Evolutionary conservation across 2,329 filamentous ascomycete genomes (phyloP).

Genomic region (Ceratocystis colombiana): DNA sequence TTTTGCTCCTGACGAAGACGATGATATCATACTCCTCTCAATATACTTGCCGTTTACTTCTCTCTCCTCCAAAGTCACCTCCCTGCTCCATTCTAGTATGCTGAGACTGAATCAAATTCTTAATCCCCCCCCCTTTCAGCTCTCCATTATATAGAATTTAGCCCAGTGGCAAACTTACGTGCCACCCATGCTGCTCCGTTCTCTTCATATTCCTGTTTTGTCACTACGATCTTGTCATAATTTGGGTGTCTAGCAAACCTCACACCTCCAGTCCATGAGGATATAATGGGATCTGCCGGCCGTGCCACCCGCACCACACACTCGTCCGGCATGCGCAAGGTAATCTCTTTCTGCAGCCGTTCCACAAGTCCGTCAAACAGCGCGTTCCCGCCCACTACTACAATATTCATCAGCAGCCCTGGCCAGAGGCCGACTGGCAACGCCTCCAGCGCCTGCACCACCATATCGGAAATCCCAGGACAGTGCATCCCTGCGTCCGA

Average conservation of each 20-base stretch:
- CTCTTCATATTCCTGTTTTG: slow-evolving; percentile 83
- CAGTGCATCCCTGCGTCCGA: slow-evolving; percentile 76
- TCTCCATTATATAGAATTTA: slow-evolving; percentile 17
- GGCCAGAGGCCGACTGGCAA: slow-evolving; percentile 79
- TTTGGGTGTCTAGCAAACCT: slow-evolving; percentile 60
- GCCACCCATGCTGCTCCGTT: slow-evolving; percentile 65
- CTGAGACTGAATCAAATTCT: not conserved
- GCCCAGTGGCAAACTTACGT: slow-evolving; percentile 50
- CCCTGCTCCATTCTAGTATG: not conserved
- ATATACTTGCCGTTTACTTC: slow-evolving; percentile 3
- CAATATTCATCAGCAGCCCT: slow-evolving; percentile 71
- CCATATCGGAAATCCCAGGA: slow-evolving; percentile 69
- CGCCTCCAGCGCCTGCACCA: slow-evolving; percentile 64
- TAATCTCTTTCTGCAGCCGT: slow-evolving; percentile 64
- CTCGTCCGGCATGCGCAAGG: slow-evolving; percentile 61
- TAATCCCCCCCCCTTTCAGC: not conserved
- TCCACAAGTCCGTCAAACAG: slow-evolving; percentile 71
- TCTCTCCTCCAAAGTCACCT: not conserved
- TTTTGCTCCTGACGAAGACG: slow-evolving; percentile 6
- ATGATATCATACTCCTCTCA: slow-evolving; percentile 14
- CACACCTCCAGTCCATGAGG: slow-evolving; percentile 78
- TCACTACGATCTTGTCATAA: slow-evolving; percentile 61
- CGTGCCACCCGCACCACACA: slow-evolving; percentile 65
- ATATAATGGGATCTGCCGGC: slow-evolving; percentile 62
- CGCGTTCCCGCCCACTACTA: slow-evolving; percentile 80